Conservation (phyloP, 2,329 filamentous ascomycete genomes). For the Colletotrichum coccodes region DNA sequence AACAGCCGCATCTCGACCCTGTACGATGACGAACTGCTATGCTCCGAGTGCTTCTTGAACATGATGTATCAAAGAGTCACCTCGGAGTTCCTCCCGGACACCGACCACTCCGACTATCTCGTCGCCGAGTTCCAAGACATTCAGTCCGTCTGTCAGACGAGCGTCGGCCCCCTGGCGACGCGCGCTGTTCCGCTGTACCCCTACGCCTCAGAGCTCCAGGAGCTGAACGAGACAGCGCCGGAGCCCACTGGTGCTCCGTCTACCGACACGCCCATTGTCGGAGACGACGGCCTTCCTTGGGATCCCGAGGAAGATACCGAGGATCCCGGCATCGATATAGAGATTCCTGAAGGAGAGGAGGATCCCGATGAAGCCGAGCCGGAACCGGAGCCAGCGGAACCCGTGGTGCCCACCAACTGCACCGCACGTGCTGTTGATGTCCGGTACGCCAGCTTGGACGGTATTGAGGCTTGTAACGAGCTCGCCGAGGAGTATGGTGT, state of each 20-base stretch:
- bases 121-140: constrained; percentile 17
- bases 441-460: background rate
- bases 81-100: constrained; percentile 12
- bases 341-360: too few relatives aligned
- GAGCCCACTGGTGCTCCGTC: background rate
- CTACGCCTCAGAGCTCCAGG: constrained; percentile 1
- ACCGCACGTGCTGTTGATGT: constrained; percentile 5
- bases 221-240: constrained; percentile 1
- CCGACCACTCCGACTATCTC: constrained; percentile 17
- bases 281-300: too few relatives aligned
- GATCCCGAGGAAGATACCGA: too few relatives aligned
- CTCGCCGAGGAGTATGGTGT: background rate
- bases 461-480: constrained; percentile 5
- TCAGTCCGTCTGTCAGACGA: constrained; percentile 22
- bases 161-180: background rate
- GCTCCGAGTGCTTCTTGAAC: constrained; percentile 15
- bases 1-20: constrained; percentile 23
- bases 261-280: background rate
- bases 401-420: constrained; percentile 1
- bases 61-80: constrained; percentile 2
- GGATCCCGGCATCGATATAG: too few relatives aligned
- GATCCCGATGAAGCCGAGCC: background rate
- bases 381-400: background rate
- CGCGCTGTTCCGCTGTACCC: background rate
- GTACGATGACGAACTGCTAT: constrained; percentile 28